Conservation (phyloP, 192 early-diverging fungal genomes). For the Gryganskiella cystojenkinii region DNA sequence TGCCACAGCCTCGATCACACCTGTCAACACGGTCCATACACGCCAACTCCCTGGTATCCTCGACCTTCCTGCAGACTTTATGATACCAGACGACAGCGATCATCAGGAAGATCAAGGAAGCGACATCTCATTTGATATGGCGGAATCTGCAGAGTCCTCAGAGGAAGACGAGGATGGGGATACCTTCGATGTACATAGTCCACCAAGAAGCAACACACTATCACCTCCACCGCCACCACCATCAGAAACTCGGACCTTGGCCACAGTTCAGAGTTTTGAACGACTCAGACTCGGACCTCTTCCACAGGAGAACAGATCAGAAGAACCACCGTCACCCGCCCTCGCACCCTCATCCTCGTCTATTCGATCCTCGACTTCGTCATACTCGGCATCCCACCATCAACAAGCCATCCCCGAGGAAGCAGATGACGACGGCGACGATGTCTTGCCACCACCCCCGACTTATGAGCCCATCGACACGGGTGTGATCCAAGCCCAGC, state of each 20-base stretch:
- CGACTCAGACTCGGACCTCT: not conserved
- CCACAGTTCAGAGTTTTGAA: slow-evolving; percentile 23
- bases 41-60: slow-evolving; percentile 4
- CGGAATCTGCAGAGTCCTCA: slow-evolving; percentile 15
- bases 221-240: not conserved
- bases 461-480: slow-evolving; percentile 15
- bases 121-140: slow-evolving; percentile 20
- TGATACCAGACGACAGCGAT: slow-evolving; percentile 6
- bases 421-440: not conserved
- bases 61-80: slow-evolving; percentile 9
- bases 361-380: no score
- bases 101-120: not conserved
- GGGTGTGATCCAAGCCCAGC: not conserved
- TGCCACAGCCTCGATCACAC: slow-evolving; percentile 3
- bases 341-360: not conserved
- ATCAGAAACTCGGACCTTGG: not conserved
- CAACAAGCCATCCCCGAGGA: slow-evolving; percentile 8
- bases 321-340: not conserved
- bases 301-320: not conserved
- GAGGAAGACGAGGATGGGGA: not conserved
- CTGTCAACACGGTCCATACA: slow-evolving; percentile 42
- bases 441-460: slow-evolving; percentile 1
- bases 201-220: not conserved
- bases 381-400: not conserved
- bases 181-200: not conserved